Percentiles rank a stretch among this genome's conserved stretches.
Evolutionary conservation across 371 early-diverging fungal species (phyloP).

Genomic region (Syncephalastrum monosporum): DNA sequence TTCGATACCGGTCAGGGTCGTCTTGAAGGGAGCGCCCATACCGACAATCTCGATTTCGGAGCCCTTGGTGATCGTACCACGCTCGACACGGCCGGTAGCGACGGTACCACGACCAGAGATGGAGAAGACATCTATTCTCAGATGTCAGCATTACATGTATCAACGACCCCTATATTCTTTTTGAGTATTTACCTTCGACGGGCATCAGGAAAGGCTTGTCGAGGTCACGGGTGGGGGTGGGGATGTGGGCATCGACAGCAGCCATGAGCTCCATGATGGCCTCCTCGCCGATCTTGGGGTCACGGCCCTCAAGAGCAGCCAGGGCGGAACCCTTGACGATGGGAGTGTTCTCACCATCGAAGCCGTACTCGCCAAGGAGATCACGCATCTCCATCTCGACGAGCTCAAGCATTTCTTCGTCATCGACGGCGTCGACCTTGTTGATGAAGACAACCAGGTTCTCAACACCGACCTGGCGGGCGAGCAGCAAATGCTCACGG

Average conservation of each 20-base stretch:
- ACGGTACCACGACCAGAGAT: constrained; percentile 99
- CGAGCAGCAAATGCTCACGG: constrained; percentile 96
- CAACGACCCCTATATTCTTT: not conserved
- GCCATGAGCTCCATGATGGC: constrained; percentile 89
- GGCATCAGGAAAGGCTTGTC: constrained; percentile 99
- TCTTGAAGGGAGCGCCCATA: constrained; percentile 85
- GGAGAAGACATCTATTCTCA: constrained; percentile 84
- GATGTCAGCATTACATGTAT: constrained; percentile 1
- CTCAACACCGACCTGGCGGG: constrained; percentile 95
- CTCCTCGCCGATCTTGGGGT: constrained; percentile 90
- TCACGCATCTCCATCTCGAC: constrained; percentile 99
- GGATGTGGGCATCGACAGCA: constrained; percentile 92
- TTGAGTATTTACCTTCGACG: constrained; percentile 66
- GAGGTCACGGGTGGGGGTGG: constrained; percentile 91
- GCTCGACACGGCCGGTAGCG: constrained; percentile 97
- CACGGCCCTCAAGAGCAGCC: constrained; percentile 91
- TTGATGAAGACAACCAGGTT: constrained; percentile 98
- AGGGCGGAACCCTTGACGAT: constrained; percentile 96
- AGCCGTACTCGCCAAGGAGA: constrained; percentile 89
- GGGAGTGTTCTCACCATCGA: constrained; percentile 92
- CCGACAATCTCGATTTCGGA: constrained; percentile 97
- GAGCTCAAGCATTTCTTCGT: constrained; percentile 96
- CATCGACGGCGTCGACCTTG: constrained; percentile 98
- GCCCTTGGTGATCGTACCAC: constrained; percentile 94
- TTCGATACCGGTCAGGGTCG: constrained; percentile 94